phyloP scores from a whole-genome alignment of 306 rosid genomes.

The Aeschynomene evenia region DNA sequence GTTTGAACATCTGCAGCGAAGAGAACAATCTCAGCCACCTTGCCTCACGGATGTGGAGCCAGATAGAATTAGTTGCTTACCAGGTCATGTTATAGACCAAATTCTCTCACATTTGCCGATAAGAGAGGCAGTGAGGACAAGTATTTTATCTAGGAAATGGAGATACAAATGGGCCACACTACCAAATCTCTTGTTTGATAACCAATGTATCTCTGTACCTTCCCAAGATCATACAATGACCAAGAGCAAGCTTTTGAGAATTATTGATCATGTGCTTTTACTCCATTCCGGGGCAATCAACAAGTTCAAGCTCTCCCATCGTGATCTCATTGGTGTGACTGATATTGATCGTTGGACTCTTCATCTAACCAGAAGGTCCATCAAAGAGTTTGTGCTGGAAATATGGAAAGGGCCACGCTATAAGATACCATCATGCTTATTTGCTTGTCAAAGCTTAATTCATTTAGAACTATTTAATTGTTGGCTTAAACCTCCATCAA shows the following conservation, averaged over 20 bases:
- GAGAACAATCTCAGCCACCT: constrained; percentile 34
- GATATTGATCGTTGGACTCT: constrained; percentile 60
- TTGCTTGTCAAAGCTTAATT: constrained; percentile 46
- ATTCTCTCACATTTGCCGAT: constrained; percentile 52
- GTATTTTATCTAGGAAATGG: constrained; percentile 69
- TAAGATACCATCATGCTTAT: constrained; percentile 51
- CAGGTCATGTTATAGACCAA: constrained; percentile 47
- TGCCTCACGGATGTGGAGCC: constrained; percentile 40
- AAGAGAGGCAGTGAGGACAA: constrained; percentile 57
- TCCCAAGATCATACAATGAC: constrained; percentile 31
- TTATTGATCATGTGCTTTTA: constrained; percentile 66
- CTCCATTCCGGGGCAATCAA: constrained; percentile 54
- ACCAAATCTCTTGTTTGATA: constrained; percentile 61
- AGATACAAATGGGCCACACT: constrained; percentile 57
- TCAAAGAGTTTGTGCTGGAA: constrained; percentile 60
- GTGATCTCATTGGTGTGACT: constrained; percentile 39
- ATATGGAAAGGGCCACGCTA: constrained; percentile 59
- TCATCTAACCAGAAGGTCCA: constrained; percentile 45
- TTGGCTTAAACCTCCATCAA: constrained; percentile 55
- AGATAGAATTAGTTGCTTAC: constrained; percentile 58
- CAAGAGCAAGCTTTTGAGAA: constrained; percentile 47
- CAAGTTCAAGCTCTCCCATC: constrained; percentile 59
- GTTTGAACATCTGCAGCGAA: constrained; percentile 32
- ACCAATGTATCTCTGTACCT: constrained; percentile 29
- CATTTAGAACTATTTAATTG: constrained; percentile 60